Evolutionary conservation across 2,329 filamentous ascomycete genomes (phyloP).

Genomic region (Didymella lethalis): DNA sequence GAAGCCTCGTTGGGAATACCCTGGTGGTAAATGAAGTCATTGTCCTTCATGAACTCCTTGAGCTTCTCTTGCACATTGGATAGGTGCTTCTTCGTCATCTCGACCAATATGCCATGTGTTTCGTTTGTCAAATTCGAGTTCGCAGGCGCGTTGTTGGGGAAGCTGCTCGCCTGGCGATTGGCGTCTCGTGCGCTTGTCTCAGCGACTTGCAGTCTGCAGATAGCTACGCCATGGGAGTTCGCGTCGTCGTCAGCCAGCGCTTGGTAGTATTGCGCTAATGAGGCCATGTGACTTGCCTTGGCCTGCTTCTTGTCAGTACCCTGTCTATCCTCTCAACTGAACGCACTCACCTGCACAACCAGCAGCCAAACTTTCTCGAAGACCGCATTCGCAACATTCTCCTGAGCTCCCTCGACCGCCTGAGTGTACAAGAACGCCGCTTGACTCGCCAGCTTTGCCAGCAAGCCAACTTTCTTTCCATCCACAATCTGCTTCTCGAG

Average conservation of each 20-base stretch:
- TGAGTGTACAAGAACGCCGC: slow-evolving; percentile 88
- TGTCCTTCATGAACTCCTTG: slow-evolving; percentile 81
- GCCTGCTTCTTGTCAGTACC: slow-evolving; percentile 51
- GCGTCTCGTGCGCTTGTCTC: slow-evolving; percentile 82
- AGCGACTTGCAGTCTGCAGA: slow-evolving; percentile 82
- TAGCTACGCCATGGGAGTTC: slow-evolving; percentile 83
- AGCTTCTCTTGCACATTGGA: slow-evolving; percentile 83
- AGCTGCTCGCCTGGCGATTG: slow-evolving; percentile 75
- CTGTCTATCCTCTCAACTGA: background rate
- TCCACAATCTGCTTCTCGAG: slow-evolving; percentile 94
- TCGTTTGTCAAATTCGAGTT: slow-evolving; percentile 86
- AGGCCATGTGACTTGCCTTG: slow-evolving; percentile 84
- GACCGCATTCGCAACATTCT: slow-evolving; percentile 87
- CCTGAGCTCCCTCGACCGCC: slow-evolving; percentile 87
- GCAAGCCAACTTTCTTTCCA: slow-evolving; percentile 87
- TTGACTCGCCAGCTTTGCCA: slow-evolving; percentile 93
- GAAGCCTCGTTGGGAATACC: slow-evolving; percentile 85
- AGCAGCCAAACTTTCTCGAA: slow-evolving; percentile 95
- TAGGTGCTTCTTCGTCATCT: slow-evolving; percentile 83
- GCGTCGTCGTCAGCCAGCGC: slow-evolving; percentile 89
- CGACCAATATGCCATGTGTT: slow-evolving; percentile 74
- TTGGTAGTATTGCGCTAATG: slow-evolving; percentile 92
- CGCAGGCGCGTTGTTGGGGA: slow-evolving; percentile 79
- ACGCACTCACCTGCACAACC: slow-evolving; percentile 72
- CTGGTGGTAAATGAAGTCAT: slow-evolving; percentile 98